Percentiles rank a stretch among this genome's conserved stretches.
Evolutionary conservation across 106 monocot genomes (phyloP).

Genomic region (Agapanthus africanus): DNA sequence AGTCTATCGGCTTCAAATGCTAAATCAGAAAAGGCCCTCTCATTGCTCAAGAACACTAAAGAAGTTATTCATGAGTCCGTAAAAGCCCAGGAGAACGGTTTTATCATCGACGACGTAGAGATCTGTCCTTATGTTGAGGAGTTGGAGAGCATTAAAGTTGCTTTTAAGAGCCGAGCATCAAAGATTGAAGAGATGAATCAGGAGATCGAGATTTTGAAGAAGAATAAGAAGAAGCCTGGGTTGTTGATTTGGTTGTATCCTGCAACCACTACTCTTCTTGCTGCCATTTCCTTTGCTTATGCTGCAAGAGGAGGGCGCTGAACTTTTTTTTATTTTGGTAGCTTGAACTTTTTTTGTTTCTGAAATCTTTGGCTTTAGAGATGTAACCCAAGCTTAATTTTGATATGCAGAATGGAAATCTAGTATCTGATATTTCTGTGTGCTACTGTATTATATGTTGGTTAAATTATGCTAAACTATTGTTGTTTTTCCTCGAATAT

Average conservation of each 20-base stretch:
- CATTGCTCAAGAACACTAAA: background rate
- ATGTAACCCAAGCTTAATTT: too few species aligned
- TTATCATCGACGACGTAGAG: background rate
- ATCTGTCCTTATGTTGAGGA: background rate
- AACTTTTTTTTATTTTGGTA: too few species aligned
- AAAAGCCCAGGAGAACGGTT: background rate
- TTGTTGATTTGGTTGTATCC: constrained; percentile 38
- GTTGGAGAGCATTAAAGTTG: constrained; percentile 8
- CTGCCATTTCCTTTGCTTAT: constrained; percentile 30
- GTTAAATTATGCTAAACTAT: too few species aligned
- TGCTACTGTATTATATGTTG: too few species aligned
- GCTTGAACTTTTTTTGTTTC: too few species aligned
- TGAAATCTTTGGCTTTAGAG: too few species aligned
- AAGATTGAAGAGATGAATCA: constrained; percentile 17
- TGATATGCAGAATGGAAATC: too few species aligned
- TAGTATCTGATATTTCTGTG: too few species aligned
- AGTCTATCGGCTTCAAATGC: background rate
- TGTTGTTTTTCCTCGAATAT: too few species aligned
- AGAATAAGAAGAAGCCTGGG: constrained; percentile 14
- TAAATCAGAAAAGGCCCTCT: background rate
- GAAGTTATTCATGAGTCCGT: background rate
- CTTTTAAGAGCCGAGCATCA: background rate
- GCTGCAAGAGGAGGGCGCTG: constrained; percentile 5
- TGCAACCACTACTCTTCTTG: constrained; percentile 27
- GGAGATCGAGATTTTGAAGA: constrained; percentile 24